These are phyloP conservation scores for Kregervanrija delftensis DNA, from an alignment of 805 yeast genomes.

Conservation along the genomic window DNA sequence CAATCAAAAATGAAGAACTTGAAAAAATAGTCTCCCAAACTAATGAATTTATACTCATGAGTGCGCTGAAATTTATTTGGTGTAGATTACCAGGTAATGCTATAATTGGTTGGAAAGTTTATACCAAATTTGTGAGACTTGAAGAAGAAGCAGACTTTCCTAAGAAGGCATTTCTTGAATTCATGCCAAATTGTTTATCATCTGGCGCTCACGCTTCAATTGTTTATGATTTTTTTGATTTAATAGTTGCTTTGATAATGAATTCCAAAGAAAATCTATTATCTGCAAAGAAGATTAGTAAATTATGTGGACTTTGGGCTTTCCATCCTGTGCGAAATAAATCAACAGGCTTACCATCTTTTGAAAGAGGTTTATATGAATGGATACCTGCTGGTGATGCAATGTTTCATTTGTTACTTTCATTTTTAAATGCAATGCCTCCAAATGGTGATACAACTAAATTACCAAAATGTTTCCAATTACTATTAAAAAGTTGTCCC, in stretches of 20 bases:
- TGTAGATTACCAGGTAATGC: constrained; percentile 74
- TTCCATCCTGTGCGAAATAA: constrained; percentile 35
- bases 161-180: constrained; percentile 63
- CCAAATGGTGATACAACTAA: constrained; percentile 48
- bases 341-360: constrained; percentile 35
- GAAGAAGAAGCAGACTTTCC: constrained; percentile 66
- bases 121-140: constrained; percentile 56
- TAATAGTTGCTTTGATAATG: constrained; percentile 69
- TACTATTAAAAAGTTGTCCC: constrained; percentile 52
- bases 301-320: constrained; percentile 87
- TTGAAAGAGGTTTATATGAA: constrained; percentile 62
- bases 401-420: constrained; percentile 67
- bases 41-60: constrained; percentile 65
- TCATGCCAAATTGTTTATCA: constrained; percentile 78
- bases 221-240: constrained; percentile 79
- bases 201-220: constrained; percentile 87
- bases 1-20: constrained; percentile 33
- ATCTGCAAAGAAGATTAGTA: constrained; percentile 73
- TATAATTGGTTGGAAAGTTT: constrained; percentile 81
- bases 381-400: constrained; percentile 87
- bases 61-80: constrained; percentile 81
- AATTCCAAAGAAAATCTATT: constrained; percentile 72
- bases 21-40: constrained; percentile 40
- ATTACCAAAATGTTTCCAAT: constrained; percentile 62
- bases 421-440: constrained; percentile 74